A percentile compares a stretch with the other conserved stretches of the same genome.
phyloP scores from a whole-genome alignment of 352 stramenopile genomes.

The Phytopythium kandeliae region DNA sequence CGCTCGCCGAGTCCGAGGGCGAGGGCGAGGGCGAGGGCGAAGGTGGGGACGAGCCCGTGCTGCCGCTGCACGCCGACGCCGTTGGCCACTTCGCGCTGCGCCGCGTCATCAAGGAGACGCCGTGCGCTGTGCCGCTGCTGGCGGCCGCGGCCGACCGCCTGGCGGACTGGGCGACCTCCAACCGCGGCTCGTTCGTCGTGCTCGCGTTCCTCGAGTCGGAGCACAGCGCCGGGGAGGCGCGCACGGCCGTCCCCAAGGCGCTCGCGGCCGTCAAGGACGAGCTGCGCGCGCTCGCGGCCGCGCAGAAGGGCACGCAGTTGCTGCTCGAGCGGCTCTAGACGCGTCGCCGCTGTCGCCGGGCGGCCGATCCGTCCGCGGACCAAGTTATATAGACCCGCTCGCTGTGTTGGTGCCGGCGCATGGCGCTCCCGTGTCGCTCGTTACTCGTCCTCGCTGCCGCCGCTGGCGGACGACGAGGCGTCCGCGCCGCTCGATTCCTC shows the following conservation, averaged over 20 bases:
- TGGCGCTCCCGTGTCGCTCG: too few species aligned
- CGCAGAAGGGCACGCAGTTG: slow-evolving; percentile 77
- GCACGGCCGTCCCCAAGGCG: slow-evolving; percentile 47
- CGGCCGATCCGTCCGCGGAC: slow-evolving; percentile 11
- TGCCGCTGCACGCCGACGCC: slow-evolving; percentile 66
- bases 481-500: not conserved
- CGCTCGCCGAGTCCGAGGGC: slow-evolving; percentile 26
- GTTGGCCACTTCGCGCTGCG: slow-evolving; percentile 71
- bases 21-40: slow-evolving; percentile 30
- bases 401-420: slow-evolving; percentile 19
- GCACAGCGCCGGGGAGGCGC: slow-evolving; percentile 38
- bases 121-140: slow-evolving; percentile 46
- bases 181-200: slow-evolving; percentile 82
- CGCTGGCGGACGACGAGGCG: not conserved
- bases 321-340: slow-evolving; percentile 77
- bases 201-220: slow-evolving; percentile 74
- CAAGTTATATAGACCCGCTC: slow-evolving; percentile 31
- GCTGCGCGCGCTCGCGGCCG: slow-evolving; percentile 49
- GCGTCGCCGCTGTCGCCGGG: slow-evolving; percentile 8
- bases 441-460: not conserved
- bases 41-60: slow-evolving; percentile 18
- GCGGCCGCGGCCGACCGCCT: slow-evolving; percentile 40
- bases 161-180: slow-evolving; percentile 47
- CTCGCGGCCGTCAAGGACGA: slow-evolving; percentile 51
- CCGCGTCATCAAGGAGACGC: slow-evolving; percentile 73